Evolutionary conservation across 768 basidiomycete genomes (phyloP).

Genomic region (Rubroboletus pulcherrimus): DNA sequence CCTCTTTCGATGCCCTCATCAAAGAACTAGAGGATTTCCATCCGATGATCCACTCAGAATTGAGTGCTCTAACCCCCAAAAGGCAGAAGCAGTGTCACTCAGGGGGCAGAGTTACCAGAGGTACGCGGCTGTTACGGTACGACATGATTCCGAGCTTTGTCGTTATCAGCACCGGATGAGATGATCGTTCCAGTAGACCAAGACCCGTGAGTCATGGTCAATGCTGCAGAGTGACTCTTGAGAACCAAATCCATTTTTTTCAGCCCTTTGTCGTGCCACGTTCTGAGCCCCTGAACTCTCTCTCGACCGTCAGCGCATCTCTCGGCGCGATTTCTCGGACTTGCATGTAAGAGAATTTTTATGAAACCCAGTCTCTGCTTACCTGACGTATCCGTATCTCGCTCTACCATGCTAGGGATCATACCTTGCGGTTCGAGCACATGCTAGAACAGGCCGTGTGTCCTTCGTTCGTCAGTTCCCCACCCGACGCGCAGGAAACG

Average conservation of each 20-base stretch:
- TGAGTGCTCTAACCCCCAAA: not conserved
- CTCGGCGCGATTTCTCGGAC: constrained; percentile 3
- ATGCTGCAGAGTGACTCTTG: not conserved
- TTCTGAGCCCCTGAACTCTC: not conserved
- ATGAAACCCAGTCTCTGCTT: no score
- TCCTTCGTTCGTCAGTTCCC: not conserved
- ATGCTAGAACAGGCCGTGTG: not conserved
- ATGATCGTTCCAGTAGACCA: constrained; percentile 1
- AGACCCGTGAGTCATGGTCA: constrained; percentile 3
- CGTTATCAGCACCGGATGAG: not conserved
- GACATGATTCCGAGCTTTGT: not conserved
- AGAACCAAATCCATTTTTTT: not conserved
- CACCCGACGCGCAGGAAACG: not conserved
- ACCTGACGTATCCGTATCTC: not conserved
- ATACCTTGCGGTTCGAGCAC: constrained; percentile 2
- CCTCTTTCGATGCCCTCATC: constrained; percentile 8
- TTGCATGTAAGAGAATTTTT: constrained; percentile 1
- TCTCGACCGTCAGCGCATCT: constrained; percentile 5
- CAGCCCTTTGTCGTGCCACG: constrained; percentile 1
- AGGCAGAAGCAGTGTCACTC: not conserved
- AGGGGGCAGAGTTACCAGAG: not conserved
- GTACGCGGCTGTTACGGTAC: not conserved
- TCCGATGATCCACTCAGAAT: not conserved
- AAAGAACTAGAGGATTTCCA: constrained; percentile 10
- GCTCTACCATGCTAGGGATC: not conserved